Evolutionary conservation across 2,329 filamentous ascomycete species (phyloP).

Genomic region (Leptographium procerum): DNA sequence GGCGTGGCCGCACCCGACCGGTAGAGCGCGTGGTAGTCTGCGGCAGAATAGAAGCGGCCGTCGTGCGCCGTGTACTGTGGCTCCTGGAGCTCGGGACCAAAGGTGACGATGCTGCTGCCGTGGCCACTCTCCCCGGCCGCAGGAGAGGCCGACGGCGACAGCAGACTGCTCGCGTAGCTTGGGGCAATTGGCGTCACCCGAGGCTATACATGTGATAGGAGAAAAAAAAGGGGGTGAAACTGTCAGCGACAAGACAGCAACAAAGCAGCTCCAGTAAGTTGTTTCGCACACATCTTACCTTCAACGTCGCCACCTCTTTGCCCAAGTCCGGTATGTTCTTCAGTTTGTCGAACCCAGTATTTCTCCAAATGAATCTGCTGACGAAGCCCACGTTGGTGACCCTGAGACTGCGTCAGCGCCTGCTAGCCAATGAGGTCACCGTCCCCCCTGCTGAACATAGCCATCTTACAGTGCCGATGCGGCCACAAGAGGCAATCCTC

Average conservation of each 20-base stretch:
- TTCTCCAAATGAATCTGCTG: conserved; percentile 57
- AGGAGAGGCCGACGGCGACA: too few species aligned
- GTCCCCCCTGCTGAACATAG: neutral
- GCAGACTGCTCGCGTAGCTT: too few species aligned
- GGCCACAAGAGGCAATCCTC: conserved; percentile 51
- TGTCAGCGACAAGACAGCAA: too few species aligned
- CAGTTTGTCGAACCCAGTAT: conserved; percentile 45
- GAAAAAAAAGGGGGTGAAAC: too few species aligned
- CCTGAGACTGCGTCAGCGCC: conserved; percentile 23
- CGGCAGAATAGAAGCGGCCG: conserved; percentile 54
- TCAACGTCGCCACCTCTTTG: conserved; percentile 31
- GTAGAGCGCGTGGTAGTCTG: conserved; percentile 71
- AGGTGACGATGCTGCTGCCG: conserved; percentile 21
- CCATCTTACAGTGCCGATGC: conserved; percentile 24
- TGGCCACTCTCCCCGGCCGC: too few species aligned
- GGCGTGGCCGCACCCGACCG: conserved; percentile 59
- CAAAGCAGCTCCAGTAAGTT: too few species aligned
- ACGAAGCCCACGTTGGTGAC: conserved; percentile 48
- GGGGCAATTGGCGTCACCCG: conserved; percentile 1
- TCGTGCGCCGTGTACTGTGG: conserved; percentile 25
- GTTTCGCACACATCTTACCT: conserved; percentile 26
- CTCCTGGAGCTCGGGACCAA: conserved; percentile 29
- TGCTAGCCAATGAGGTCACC: neutral
- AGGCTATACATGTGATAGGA: too few species aligned
- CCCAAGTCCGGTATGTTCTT: conserved; percentile 35